A percentile compares a stretch with the other conserved stretches of the same genome.
Evolutionary conservation across 169 alveolate species (phyloP).

Genomic region (Cryptosporidium canis): DNA sequence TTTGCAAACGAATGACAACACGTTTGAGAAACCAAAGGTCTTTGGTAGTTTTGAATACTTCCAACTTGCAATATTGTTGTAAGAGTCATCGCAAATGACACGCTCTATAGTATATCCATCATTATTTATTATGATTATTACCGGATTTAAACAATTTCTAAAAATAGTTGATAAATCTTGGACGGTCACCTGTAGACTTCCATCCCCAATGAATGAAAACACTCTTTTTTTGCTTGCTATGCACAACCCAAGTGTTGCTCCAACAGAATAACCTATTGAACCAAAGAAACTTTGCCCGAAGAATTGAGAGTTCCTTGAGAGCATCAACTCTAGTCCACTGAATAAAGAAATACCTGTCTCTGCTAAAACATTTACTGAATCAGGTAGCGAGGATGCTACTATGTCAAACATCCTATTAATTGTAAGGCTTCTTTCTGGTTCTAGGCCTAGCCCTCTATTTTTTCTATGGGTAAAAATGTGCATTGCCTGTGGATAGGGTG

Average conservation of each 20-base stretch:
- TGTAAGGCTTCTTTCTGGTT: conserved; percentile 21
- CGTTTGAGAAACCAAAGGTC: conserved; percentile 44
- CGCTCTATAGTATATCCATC: conserved; percentile 79
- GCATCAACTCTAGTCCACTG: conserved; percentile 73
- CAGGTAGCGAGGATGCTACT: conserved; percentile 72
- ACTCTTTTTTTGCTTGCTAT: conserved; percentile 70
- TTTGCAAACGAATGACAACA: conserved; percentile 43
- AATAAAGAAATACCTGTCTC: conserved; percentile 76
- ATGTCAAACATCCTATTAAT: conserved; percentile 75
- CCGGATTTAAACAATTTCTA: conserved; percentile 62
- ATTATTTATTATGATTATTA: conserved; percentile 74
- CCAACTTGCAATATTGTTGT: conserved; percentile 77
- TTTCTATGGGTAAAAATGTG: conserved; percentile 49
- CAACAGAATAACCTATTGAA: conserved; percentile 78
- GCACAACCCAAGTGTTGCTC: conserved; percentile 74
- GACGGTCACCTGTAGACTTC: conserved; percentile 77
- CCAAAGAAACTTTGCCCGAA: conserved; percentile 77
- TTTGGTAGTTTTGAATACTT: conserved; percentile 67
- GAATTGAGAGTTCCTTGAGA: conserved; percentile 73
- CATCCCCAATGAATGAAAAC: conserved; percentile 77
- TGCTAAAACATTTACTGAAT: conserved; percentile 71
- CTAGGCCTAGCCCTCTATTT: conserved; percentile 40
- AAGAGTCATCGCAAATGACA: conserved; percentile 73
- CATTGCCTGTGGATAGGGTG: conserved; percentile 70
- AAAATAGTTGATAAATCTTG: conserved; percentile 78